A percentile compares a stretch with the other conserved stretches of the same genome.
phyloP scores from a whole-genome alignment of 2,329 filamentous ascomycete genomes.

The Colletotrichum liriopes region DNA sequence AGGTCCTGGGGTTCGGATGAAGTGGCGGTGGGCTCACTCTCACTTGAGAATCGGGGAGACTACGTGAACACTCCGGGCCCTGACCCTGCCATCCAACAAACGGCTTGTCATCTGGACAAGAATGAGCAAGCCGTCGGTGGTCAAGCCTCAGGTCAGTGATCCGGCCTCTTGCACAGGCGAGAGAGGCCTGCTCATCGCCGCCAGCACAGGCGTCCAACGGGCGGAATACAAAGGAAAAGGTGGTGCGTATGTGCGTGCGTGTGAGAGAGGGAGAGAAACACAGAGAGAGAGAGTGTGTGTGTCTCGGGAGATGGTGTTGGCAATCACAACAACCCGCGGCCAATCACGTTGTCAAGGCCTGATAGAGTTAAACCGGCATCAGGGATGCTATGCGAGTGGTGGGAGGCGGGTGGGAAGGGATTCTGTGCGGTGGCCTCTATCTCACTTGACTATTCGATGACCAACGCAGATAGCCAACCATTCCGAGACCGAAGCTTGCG shows the following conservation, averaged over 20 bases:
- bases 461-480: slow-evolving; percentile 5
- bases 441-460: slow-evolving; percentile 3
- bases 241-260: not conserved
- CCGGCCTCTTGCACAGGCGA: not conserved
- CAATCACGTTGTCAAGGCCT: slow-evolving; percentile 14
- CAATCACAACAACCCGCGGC: slow-evolving; percentile 10
- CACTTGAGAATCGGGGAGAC: not conserved
- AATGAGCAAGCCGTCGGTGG: slow-evolving; percentile 2
- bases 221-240: not conserved
- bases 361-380: slow-evolving; percentile 33
- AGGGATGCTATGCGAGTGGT: slow-evolving; percentile 17
- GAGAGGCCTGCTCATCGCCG: slow-evolving; percentile 2
- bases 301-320: slow-evolving; percentile 27
- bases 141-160: not conserved
- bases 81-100: slow-evolving; percentile 14
- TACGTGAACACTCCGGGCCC: slow-evolving; percentile 1
- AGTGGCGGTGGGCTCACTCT: slow-evolving; percentile 36
- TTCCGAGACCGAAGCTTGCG: slow-evolving; percentile 12
- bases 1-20: slow-evolving; percentile 6
- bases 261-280: not conserved
- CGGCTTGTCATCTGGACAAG: not conserved
- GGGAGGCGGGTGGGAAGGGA: slow-evolving; percentile 10
- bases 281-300: too few relatives aligned
- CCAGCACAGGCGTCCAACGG: not conserved
- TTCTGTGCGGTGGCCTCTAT: slow-evolving; percentile 1